Base-by-base conservation (phyloP, 2,329 filamentous ascomycete genomes). In the Monilinia laxa region DNA sequence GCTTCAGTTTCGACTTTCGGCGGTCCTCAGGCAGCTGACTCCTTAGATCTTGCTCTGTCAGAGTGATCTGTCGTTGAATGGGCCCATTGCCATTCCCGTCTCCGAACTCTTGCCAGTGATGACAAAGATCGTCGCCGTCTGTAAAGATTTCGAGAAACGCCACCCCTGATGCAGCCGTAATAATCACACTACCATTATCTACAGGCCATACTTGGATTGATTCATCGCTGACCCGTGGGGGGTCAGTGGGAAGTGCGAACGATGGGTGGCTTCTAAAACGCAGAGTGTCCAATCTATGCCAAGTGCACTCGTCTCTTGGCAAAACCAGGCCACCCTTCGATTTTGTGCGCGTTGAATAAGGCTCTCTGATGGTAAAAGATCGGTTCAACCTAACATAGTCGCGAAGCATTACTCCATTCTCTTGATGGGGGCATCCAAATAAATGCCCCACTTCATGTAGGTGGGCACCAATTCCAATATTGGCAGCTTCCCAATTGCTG, bases 401-500 rank as follows among this genome's bases (percentile, higher is more conserved):
- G 66, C 91, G 85, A 62, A 93, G 81, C 94, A 98, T 98, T 69
- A 98, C 84, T n/a, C 95, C 94, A 38, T 82, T 90, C 75, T 95
- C 92, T 75, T 96, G 92, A 75, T 96, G 91, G 12, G 92, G 92
- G 71, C 92, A 96, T 60, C 94, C 94, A 71, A 98, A 90, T 28
- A 97, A 79, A 79, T 96, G 94, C 4, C 94, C 94, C 0, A 90
- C 90, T 78, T 97, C 93, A 77, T 96, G 94, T 58, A 98, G 79
- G 77, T 98, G 94, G 12, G 92, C 93, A 10, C 94, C 94, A 70
- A 98, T 96, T 40, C 93, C 93, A 68, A 97, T 90, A 73, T 94
- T 96, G 35, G 92, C 93, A n/a, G 93, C 88, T 77, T 98, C 94
- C 94, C 94, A 98, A 57, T 88, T 95, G 75, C 91, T 96, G 31